Base-by-base conservation (phyloP, 768 basidiomycete species). In the Phylloporus sp. region DNA sequence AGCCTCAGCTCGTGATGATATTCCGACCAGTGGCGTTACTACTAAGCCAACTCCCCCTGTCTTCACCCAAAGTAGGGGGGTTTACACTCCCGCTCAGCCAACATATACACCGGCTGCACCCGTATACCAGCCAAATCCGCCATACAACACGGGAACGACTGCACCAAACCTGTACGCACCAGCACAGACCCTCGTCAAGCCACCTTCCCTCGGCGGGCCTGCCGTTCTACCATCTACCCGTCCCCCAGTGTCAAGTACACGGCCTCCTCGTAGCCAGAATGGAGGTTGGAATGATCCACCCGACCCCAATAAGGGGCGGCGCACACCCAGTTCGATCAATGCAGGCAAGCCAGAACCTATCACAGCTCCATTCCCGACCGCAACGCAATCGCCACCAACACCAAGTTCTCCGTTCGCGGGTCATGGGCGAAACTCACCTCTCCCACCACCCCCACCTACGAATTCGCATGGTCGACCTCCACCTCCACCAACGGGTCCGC, bases 281-380 rank as follows among this genome's bases (percentile, higher is more conserved):
- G 81, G 85, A 15, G 92, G 92, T 0, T 97, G 94, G 93, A 97
- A 97, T 60, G 95, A 97, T 68, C 84, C 92, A 0, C 93, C 92
- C 0, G 18, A 38, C 4, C 64, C 74, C 12, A 58, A 73, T 15
- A 64, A 72, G 9, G 66, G 78, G 16, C 68, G 77, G 36, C 82
- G 85, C 23, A 73, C 74, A 1, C 81, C 86, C 1, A 75, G 77
- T 20, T 70, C 77, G 6, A 60, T 75, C 27, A 76, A 67, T 48
- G 55, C 72, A 10, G 69, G 63, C 49, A 90, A 88, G 60, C 85
- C 80, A 3, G 74, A 77, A 7, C 80, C 94, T 3, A 95, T 97
- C 60, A 84, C 84, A 8, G 80, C 91, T 9, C 95, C 95, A 0
- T 97, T 98, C 82, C 90, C 93, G 8, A 86, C 88, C 59, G 74